phyloP scores from a whole-genome alignment of 2,329 filamentous ascomycete genomes.

The Trichoderma koningii region DNA sequence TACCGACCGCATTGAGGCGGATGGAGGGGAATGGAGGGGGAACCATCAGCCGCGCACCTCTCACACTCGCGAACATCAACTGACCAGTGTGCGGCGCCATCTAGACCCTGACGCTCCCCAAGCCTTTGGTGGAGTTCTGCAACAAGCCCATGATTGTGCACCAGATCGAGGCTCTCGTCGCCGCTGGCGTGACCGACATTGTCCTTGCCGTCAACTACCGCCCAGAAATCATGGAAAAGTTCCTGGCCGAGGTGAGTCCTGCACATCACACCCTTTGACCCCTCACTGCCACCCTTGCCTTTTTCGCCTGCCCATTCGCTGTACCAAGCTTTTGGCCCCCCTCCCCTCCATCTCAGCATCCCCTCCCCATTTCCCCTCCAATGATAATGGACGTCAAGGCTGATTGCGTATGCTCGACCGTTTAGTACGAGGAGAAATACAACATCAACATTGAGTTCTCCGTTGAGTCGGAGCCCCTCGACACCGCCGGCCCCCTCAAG shows the following conservation, averaged over 20 bases:
- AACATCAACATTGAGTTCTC: slow-evolving; percentile 97
- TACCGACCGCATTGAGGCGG: neutral
- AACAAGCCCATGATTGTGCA: slow-evolving; percentile 99
- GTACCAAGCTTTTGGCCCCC: slow-evolving; percentile 1
- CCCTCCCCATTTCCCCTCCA: neutral
- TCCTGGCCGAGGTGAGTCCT: slow-evolving; percentile 74
- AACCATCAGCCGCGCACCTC: neutral
- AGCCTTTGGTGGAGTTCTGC: slow-evolving; percentile 95
- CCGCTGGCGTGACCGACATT: slow-evolving; percentile 93
- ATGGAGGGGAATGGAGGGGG: slow-evolving; percentile 19
- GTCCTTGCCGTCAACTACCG: slow-evolving; percentile 98
- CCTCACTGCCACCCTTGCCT: neutral
- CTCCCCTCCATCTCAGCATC: neutral
- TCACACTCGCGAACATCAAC: slow-evolving; percentile 18
- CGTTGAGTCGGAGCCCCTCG: slow-evolving; percentile 91
- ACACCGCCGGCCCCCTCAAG: slow-evolving; percentile 93
- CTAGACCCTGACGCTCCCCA: slow-evolving; percentile 93
- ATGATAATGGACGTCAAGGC: slow-evolving; percentile 10
- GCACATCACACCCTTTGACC: neutral
- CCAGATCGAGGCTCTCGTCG: slow-evolving; percentile 92
- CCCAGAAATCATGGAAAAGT: slow-evolving; percentile 95
- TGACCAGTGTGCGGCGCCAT: slow-evolving; percentile 33
- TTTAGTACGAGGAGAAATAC: slow-evolving; percentile 84
- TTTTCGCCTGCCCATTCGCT: slow-evolving; percentile 1
- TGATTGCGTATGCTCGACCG: slow-evolving; percentile 12